These are phyloP conservation scores for Hirschioporus abietinus DNA, from an alignment of 768 basidiomycete genomes.

Conservation along the genomic window DNA sequence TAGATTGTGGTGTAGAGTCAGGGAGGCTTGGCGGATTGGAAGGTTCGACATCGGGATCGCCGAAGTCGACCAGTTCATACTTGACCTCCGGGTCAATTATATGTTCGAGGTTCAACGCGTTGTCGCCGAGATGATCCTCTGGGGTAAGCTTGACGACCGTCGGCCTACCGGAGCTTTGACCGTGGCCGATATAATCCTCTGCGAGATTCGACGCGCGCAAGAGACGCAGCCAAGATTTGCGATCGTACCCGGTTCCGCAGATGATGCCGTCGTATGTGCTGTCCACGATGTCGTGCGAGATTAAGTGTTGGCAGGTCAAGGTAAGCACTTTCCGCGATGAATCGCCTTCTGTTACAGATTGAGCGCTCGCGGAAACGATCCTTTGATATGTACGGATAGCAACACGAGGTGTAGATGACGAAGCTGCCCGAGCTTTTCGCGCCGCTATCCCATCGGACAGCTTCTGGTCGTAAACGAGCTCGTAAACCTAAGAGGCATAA, in stretches of 20 bases:
- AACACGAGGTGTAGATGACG: slow-evolving; percentile 20
- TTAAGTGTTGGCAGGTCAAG: slow-evolving; percentile 30
- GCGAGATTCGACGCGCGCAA: slow-evolving; percentile 35
- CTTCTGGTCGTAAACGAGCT: slow-evolving; percentile 40
- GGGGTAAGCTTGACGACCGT: neutral
- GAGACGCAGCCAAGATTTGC: slow-evolving; percentile 40
- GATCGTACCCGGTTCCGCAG: slow-evolving; percentile 51
- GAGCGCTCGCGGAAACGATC: slow-evolving; percentile 26
- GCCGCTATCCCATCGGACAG: slow-evolving; percentile 37
- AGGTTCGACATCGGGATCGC: neutral
- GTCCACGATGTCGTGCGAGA: slow-evolving; percentile 28
- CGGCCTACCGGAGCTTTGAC: slow-evolving; percentile 6
- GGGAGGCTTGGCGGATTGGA: slow-evolving; percentile 6
- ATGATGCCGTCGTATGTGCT: slow-evolving; percentile 41
- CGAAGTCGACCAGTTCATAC: slow-evolving; percentile 5
- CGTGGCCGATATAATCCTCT: neutral
- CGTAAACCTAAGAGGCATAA: slow-evolving; percentile 31
- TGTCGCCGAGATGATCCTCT: neutral
- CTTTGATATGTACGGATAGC: slow-evolving; percentile 34
- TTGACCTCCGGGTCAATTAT: slow-evolving; percentile 6
- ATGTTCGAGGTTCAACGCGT: slow-evolving; percentile 3
- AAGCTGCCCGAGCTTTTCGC: slow-evolving; percentile 21
- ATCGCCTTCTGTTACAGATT: neutral
- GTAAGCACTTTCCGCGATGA: slow-evolving; percentile 12
- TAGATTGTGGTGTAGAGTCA: slow-evolving; percentile 7